Conservation (phyloP, 345 rosid species). For the Corymbia maculata region DNA sequence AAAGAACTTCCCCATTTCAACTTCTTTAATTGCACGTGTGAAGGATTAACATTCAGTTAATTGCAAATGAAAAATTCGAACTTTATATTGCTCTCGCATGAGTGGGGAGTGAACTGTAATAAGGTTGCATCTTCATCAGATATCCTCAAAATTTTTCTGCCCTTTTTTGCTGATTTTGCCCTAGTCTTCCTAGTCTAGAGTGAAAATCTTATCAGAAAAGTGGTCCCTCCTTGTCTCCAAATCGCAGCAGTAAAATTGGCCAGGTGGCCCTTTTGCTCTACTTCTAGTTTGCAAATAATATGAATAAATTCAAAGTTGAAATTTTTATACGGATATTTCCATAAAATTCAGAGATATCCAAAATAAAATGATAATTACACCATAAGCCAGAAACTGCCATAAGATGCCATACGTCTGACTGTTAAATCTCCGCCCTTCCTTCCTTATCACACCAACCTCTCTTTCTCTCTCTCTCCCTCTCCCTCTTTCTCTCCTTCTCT, state of each 20-base stretch:
- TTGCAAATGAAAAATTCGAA: background rate
- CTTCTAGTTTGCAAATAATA: background rate
- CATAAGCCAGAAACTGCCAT: conserved; percentile 37
- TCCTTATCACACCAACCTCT: conserved; percentile 64
- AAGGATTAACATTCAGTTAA: background rate
- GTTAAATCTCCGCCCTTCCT: conserved; percentile 99
- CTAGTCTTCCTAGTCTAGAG: background rate
- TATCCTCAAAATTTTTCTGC: background rate
- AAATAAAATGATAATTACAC: background rate
- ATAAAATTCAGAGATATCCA: background rate
- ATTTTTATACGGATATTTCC: background rate
- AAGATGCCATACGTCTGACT: conserved; percentile 44
- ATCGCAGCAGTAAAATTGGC: background rate
- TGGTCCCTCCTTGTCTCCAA: background rate
- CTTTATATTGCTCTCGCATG: background rate
- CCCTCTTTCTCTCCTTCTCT: background rate
- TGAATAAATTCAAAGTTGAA: background rate
- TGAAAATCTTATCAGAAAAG: background rate
- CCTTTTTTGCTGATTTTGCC: background rate
- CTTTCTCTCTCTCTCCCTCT: background rate
- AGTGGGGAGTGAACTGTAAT: background rate
- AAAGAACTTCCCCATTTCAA: background rate
- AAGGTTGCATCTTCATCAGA: background rate
- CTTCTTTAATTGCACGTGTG: background rate
- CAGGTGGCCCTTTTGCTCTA: background rate